These are phyloP conservation scores for Lithohypha guttulata DNA, from an alignment of 2,329 filamentous ascomycete species.

Conservation along the genomic window DNA sequence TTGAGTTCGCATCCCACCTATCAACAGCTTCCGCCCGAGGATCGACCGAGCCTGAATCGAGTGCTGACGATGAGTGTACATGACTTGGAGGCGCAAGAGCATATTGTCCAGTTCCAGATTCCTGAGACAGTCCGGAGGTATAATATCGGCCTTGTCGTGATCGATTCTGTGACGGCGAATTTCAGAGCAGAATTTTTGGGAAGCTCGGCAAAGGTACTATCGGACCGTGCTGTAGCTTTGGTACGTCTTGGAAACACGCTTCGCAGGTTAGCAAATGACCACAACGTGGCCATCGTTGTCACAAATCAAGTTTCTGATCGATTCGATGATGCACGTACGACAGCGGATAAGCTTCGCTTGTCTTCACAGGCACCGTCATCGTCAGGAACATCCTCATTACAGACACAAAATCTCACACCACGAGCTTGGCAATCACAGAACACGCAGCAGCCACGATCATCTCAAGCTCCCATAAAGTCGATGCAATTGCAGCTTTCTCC, in stretches of 20 bases:
- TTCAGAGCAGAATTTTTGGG: constrained; percentile 68
- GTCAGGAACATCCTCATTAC: neutral
- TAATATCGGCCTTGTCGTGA: constrained; percentile 66
- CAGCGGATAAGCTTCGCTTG: neutral
- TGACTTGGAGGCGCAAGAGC: constrained; percentile 88
- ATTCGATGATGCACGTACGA: constrained; percentile 41
- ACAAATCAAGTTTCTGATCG: constrained; percentile 93
- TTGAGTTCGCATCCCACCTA: constrained; percentile 57
- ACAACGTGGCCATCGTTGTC: constrained; percentile 75
- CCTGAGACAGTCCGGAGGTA: constrained; percentile 70
- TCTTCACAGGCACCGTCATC: constrained; percentile 5
- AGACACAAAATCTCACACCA: neutral
- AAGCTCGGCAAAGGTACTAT: constrained; percentile 45
- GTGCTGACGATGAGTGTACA: constrained; percentile 74
- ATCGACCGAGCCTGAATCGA: constrained; percentile 56
- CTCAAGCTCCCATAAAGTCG: neutral
- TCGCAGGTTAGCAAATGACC: constrained; percentile 60
- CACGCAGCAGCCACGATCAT: neutral
- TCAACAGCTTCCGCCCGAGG: constrained; percentile 29
- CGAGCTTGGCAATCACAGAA: neutral
- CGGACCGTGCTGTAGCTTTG: constrained; percentile 64
- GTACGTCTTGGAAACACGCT: constrained; percentile 63
- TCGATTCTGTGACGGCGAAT: constrained; percentile 92
- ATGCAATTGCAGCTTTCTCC: neutral
- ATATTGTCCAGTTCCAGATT: constrained; percentile 86